A percentile compares a stretch with the other conserved stretches of the same genome.
Conservation (phyloP, 768 basidiomycete species). For the Auriscalpium orientale region DNA sequence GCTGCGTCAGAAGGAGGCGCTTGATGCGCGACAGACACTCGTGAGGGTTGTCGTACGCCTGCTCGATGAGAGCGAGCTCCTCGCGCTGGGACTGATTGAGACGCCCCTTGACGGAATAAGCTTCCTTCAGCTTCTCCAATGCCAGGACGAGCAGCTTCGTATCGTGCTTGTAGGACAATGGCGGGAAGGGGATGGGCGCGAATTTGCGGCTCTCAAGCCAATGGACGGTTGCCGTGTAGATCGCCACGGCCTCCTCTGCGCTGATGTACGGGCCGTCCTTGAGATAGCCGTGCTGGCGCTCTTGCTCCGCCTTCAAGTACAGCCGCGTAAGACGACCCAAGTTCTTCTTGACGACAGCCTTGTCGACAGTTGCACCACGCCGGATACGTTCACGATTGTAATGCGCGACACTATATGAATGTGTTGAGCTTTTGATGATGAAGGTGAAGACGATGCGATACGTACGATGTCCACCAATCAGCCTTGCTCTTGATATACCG, state of each 20-base stretch:
- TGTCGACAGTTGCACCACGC: constrained; percentile 94
- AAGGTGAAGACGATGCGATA: constrained; percentile 6
- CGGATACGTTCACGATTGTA: constrained; percentile 97
- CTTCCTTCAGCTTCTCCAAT: constrained; percentile 97
- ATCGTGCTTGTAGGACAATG: constrained; percentile 97
- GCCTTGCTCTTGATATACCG: constrained; percentile 99
- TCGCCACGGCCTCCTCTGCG: constrained; percentile 97
- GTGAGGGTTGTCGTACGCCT: constrained; percentile 98
- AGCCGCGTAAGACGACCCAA: constrained; percentile 94
- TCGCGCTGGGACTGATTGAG: constrained; percentile 98
- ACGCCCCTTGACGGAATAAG: constrained; percentile 95
- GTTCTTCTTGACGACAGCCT: constrained; percentile 99
- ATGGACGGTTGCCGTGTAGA: constrained; percentile 97
- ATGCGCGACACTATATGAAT: constrained; percentile 67
- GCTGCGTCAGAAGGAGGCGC: constrained; percentile 90
- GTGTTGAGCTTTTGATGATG: background rate
- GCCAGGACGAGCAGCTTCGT: constrained; percentile 96
- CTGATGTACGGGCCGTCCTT: constrained; percentile 99
- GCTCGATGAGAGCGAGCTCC: constrained; percentile 95
- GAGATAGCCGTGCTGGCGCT: constrained; percentile 95
- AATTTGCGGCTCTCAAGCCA: constrained; percentile 99
- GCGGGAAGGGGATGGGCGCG: constrained; percentile 98
- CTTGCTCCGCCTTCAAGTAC: constrained; percentile 98
- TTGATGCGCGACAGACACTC: constrained; percentile 99
- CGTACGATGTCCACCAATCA: constrained; percentile 95